Evolutionary conservation across 139 green algal species (phyloP).

Genomic region (Chara braunii): DNA sequence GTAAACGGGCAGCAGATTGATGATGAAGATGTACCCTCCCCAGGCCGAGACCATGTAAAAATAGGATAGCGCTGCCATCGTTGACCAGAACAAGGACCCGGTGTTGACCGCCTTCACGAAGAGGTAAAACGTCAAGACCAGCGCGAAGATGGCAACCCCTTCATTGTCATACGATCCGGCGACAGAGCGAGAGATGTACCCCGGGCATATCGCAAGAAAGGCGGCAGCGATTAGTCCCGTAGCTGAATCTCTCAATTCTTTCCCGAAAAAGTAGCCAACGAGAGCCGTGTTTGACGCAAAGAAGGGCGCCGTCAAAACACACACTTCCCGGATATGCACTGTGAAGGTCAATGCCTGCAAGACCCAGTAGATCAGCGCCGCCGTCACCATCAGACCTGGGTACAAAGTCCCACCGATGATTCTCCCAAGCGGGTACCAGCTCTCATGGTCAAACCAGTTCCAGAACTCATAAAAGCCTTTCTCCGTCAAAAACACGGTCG

Average conservation of each 20-base stretch:
- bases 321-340: constrained; percentile 53
- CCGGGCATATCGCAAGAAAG: constrained; percentile 54
- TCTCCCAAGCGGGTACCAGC: constrained; percentile 66
- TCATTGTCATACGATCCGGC: constrained; percentile 66
- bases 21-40: constrained; percentile 97
- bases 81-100: constrained; percentile 33
- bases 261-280: constrained; percentile 58
- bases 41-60: constrained; percentile 68
- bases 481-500: constrained; percentile 53
- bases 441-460: constrained; percentile 67
- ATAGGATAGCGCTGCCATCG: constrained; percentile 50
- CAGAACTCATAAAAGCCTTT: constrained; percentile 60
- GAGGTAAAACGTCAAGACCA: constrained; percentile 61
- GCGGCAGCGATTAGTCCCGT: constrained; percentile 47
- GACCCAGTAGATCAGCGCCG: constrained; percentile 39
- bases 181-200: constrained; percentile 63
- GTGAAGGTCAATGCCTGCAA: constrained; percentile 55
- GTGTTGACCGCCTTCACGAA: constrained; percentile 48
- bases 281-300: constrained; percentile 54
- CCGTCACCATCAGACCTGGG: constrained; percentile 62
- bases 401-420: constrained; percentile 68
- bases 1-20: constrained; percentile 94
- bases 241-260: constrained; percentile 43
- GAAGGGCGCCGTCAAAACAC: constrained; percentile 51
- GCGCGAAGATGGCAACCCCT: constrained; percentile 85